Base-by-base conservation (phyloP, 192 early-diverging fungal species). In the Lunasporangiospora selenospora region DNA sequence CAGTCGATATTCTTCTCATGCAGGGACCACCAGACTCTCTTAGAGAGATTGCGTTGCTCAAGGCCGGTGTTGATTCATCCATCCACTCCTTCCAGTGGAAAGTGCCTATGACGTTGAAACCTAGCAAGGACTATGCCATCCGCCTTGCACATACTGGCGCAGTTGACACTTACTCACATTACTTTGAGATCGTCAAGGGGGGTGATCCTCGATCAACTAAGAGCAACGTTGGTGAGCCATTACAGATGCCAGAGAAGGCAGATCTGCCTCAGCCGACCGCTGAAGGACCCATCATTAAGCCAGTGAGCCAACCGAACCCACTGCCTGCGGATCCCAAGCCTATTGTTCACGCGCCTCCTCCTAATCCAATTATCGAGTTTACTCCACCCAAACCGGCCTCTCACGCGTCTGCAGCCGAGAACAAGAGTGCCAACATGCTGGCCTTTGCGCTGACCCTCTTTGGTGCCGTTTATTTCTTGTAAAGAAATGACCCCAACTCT, bases 391-490 rank as follows among this genome's bases (percentile, higher is more conserved):
- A 59, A 10, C 57, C 57, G 0, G 57, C 6, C 0, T 6, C 0
- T 16, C 29, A 27, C 29, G n/a, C 26, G 23, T 47, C 45, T 2
- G 57, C 45, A 4, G 43, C 42, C 2, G 54, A 45, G 26, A 50
- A 44, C 0, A 36, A 58, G 34, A 49, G 49, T 12, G 69, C 60
- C 15, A 73, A 63, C 43, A 58, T 63, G 29, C n/a, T 73, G 53
- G 60, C 69, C n/a, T 52, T 73, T 37, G 69, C 60, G 6, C 23
- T 73, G 69, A 47, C 69, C 13, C 53, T 73, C 46, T 53, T 73
- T 34, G 69, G 60, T 10, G 69, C 69, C 6, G 69, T 73, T 19
- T 73, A 73, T 40, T 53, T 73, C n/a, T 36, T n/a, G n/a, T n/a
- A n/a, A n/a, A n/a, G n/a, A n/a, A n/a, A n/a, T n/a, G n/a, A n/a